Conservation (phyloP, 148 eudicot genomes). For the Cornus controversa region DNA sequence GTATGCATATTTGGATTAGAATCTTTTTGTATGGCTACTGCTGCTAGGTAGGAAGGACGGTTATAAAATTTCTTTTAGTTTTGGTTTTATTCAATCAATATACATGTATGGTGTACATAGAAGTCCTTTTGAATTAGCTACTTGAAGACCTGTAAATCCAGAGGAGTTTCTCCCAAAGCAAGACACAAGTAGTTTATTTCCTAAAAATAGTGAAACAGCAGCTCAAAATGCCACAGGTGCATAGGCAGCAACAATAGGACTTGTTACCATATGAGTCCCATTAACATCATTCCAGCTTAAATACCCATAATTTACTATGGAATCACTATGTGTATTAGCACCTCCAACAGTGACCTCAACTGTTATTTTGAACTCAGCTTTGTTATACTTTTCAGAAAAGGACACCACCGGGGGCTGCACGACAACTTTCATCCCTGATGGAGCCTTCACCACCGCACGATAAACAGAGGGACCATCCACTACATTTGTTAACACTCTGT, state of each 20-base stretch:
- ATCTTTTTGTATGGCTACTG: no score
- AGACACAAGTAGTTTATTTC: no score
- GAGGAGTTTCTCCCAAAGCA: no score
- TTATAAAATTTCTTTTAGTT: no score
- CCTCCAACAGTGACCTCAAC: constrained; percentile 12
- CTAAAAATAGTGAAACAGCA: no score
- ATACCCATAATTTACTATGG: constrained; percentile 17
- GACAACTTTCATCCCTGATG: constrained; percentile 21
- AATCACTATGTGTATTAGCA: neutral
- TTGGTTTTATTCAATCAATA: no score
- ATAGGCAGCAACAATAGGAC: constrained; percentile 23
- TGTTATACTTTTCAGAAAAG: constrained; percentile 14
- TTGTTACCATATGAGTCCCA: constrained; percentile 24
- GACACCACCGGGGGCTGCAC: constrained; percentile 16
- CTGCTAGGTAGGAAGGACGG: no score
- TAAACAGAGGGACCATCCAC: constrained; percentile 2
- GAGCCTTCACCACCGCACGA: constrained; percentile 15
- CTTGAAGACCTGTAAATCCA: no score
- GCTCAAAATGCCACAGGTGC: neutral
- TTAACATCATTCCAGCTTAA: constrained; percentile 24
- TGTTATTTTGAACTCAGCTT: constrained; percentile 9
- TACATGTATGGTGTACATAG: no score
- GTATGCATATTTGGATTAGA: no score
- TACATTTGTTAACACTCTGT: constrained; percentile 30
- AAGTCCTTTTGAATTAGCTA: no score